A percentile compares a stretch with the other conserved stretches of the same genome.
phyloP scores from a whole-genome alignment of 495 filamentous ascomycete genomes.

The Lichina pygmaea region DNA sequence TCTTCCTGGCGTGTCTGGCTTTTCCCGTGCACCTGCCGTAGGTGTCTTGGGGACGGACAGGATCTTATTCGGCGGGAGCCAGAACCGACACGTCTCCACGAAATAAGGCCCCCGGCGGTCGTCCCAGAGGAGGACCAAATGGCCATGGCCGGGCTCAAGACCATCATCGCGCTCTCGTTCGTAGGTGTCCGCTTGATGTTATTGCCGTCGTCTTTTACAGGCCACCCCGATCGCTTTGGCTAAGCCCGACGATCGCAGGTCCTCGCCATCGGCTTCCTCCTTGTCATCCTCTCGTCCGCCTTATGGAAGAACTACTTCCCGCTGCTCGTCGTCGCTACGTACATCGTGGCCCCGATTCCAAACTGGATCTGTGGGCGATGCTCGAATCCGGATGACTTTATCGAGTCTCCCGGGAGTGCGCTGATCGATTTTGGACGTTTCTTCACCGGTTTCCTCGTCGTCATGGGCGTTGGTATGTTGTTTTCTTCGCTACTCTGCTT shows the following conservation, averaged over 20 bases:
- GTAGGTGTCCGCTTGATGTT: slow-evolving; percentile 19
- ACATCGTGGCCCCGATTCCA: slow-evolving; percentile 75
- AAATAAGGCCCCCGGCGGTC: too few relatives aligned
- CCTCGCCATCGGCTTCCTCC: slow-evolving; percentile 94
- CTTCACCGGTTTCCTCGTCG: slow-evolving; percentile 83
- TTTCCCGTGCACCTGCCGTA: too few relatives aligned
- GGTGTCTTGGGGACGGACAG: too few relatives aligned
- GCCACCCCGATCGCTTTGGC: background rate
- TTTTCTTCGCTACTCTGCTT: background rate
- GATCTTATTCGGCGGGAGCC: too few relatives aligned
- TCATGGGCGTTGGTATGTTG: slow-evolving; percentile 84
- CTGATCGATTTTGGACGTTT: slow-evolving; percentile 81
- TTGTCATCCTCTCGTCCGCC: slow-evolving; percentile 92
- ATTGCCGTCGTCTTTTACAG: background rate
- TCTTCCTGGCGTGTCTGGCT: too few relatives aligned
- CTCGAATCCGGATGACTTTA: slow-evolving; percentile 89
- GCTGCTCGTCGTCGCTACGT: slow-evolving; percentile 82
- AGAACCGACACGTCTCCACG: too few relatives aligned
- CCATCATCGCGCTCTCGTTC: slow-evolving; percentile 96
- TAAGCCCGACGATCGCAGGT: slow-evolving; percentile 21
- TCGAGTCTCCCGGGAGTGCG: slow-evolving; percentile 50
- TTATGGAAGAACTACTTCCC: slow-evolving; percentile 84
- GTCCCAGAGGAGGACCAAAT: too few relatives aligned
- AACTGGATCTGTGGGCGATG: slow-evolving; percentile 84
- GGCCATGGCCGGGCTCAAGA: slow-evolving; percentile 86